Base-by-base conservation (phyloP, 768 basidiomycete genomes). In the Tephrocybe rancida region DNA sequence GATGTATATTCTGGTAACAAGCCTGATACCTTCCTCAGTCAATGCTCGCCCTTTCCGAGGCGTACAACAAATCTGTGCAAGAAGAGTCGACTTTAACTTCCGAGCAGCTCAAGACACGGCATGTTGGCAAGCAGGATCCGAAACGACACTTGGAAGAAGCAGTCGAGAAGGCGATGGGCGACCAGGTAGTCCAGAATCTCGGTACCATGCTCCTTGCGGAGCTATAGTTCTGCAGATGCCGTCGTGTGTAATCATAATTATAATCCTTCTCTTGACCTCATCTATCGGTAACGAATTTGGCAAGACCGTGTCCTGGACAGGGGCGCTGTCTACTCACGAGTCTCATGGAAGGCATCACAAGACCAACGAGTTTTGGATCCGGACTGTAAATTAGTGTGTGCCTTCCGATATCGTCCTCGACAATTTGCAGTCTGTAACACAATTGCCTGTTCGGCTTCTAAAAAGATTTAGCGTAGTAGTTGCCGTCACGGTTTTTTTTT, bases 61-160 rank as follows among this genome's bases (percentile, higher is more conserved):
- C 90, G 24, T 99, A 99, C 78, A 97, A 96, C 72, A 97, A 96
- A 72, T 96, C 94, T 0, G 93, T 99, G 44, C 91, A 96, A 73
- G 97, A 98, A 70, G 97, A 98, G 71, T 89, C 94, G 49, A 98
- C 95, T n/a, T 74, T 99, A 50, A 90, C 93, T 13, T 67, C 88
- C 5, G 93, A 98, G 50, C 94, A 98, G 69, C 81, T 98, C 30
- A 97, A 97, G 77, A 98, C 95, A 45, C 86, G 97, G 61, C 95
- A 97, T 71, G 94, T 98, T 62, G 95, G 95, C 52, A 97, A 96
- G 70, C 92, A 95, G 63, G 95, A 98, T 73, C 97, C 97, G 29
- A 99, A 99, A 74, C 85, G 97, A 61, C 97, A 99, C 77, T 70
- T 99, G 58, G 95, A 96, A 64, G 97, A 98, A 72, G 90, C 92